Evolutionary conservation across 78 protist genomes (phyloP).

Genomic region (Protostelium mycophagum): DNA sequence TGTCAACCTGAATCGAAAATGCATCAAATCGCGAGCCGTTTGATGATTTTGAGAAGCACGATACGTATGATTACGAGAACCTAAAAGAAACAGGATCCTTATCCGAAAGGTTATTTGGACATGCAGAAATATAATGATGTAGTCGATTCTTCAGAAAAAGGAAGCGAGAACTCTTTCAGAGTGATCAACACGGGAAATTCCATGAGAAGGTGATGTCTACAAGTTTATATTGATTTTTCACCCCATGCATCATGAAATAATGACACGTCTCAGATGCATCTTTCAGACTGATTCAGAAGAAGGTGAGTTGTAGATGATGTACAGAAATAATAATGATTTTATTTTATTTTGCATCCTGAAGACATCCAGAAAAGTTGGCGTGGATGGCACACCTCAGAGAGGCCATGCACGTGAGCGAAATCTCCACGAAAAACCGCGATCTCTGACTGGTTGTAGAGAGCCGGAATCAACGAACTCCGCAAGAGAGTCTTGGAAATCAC

Average conservation of each 20-base stretch:
- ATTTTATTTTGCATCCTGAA: too few relatives aligned
- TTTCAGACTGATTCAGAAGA: not conserved
- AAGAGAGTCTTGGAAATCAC: not conserved
- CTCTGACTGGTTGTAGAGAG: not conserved
- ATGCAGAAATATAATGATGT: not conserved
- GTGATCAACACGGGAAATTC: not conserved
- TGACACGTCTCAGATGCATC: not conserved
- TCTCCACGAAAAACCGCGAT: not conserved
- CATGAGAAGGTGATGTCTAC: not conserved
- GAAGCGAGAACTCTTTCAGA: not conserved
- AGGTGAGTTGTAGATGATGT: too few relatives aligned
- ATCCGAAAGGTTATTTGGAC: not conserved
- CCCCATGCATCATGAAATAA: not conserved
- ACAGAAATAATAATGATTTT: too few relatives aligned
- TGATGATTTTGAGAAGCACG: too few relatives aligned
- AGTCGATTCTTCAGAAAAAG: not conserved
- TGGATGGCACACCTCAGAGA: not conserved
- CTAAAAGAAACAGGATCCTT: too few relatives aligned
- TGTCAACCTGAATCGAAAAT: too few relatives aligned
- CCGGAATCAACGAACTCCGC: not conserved
- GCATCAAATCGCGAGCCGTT: too few relatives aligned
- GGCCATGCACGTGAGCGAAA: not conserved
- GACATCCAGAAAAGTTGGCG: not conserved
- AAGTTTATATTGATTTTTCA: too few relatives aligned
- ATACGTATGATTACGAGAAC: too few relatives aligned